A percentile compares a stretch with the other conserved stretches of the same genome.
These are phyloP conservation scores for Ceratorhiza oryzae-sativae DNA, from an alignment of 1,284 basidiomycete genomes.

Conservation along the genomic window DNA sequence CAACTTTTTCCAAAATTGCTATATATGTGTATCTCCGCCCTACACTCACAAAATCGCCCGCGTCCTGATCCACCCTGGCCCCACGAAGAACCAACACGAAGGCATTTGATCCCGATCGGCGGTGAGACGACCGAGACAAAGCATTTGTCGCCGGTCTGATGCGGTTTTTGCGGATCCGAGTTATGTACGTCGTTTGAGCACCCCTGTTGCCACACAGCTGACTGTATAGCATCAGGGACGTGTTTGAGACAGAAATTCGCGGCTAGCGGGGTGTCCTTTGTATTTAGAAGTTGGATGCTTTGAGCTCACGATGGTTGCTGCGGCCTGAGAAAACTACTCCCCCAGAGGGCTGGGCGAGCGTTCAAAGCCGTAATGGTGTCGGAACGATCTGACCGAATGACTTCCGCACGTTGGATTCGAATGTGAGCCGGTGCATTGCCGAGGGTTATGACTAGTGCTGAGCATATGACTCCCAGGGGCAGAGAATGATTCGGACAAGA, in stretches of 20 bases:
- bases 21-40: constrained; percentile 10
- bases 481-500: constrained; percentile 8
- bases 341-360: constrained; percentile 33
- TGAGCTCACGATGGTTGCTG: constrained; percentile 39
- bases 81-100: constrained; percentile 40
- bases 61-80: not conserved
- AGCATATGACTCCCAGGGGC: constrained; percentile 14
- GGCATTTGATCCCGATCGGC: constrained; percentile 41
- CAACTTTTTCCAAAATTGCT: no score
- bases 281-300: constrained; percentile 37
- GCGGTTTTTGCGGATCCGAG: constrained; percentile 42
- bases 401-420: constrained; percentile 39
- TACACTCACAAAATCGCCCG: not conserved
- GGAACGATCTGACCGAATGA: constrained; percentile 40
- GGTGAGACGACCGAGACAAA: constrained; percentile 47
- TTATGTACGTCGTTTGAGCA: constrained; percentile 22
- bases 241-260: constrained; percentile 38
- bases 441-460: not conserved
- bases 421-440: constrained; percentile 13
- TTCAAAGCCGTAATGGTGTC: constrained; percentile 31
- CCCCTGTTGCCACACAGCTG: not conserved
- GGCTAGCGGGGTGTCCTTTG: constrained; percentile 40
- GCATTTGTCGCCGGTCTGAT: constrained; percentile 39
- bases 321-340: constrained; percentile 37
- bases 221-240: not conserved